A percentile compares a stretch with the other conserved stretches of the same genome.
phyloP scores from a whole-genome alignment of 1,284 basidiomycete species.

The Prillingera fragicola region DNA sequence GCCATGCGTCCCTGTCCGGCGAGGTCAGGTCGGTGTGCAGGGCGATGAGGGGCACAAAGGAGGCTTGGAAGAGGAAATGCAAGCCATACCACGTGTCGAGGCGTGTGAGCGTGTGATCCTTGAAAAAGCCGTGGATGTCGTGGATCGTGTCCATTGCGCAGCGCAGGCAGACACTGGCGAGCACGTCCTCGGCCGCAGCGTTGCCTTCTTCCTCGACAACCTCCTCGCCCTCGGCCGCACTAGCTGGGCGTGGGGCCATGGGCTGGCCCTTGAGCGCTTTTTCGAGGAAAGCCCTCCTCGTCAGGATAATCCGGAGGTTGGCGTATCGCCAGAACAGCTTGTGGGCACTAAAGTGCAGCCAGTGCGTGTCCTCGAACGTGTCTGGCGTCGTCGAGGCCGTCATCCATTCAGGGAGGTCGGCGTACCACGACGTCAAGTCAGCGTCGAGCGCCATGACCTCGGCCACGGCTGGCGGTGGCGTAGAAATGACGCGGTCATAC shows the following conservation, averaged over 20 bases:
- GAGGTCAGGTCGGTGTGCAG: conserved; percentile 18
- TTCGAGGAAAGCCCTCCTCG: conserved; percentile 20
- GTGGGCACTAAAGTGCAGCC: conserved; percentile 21
- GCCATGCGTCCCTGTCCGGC: conserved; percentile 6
- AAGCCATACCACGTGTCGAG: conserved; percentile 26
- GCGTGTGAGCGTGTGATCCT: conserved; percentile 6
- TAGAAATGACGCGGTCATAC: conserved; percentile 19
- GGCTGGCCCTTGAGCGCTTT: conserved; percentile 14
- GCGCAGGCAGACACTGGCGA: conserved; percentile 13
- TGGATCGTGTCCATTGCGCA: conserved; percentile 19
- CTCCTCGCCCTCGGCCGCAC: not conserved
- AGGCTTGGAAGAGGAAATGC: conserved; percentile 29
- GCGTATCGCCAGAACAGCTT: conserved; percentile 27
- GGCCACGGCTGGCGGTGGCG: conserved; percentile 11
- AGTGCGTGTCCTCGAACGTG: conserved; percentile 14
- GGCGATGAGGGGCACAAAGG: conserved; percentile 24
- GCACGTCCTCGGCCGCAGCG: conserved; percentile 11
- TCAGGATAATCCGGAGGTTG: conserved; percentile 25
- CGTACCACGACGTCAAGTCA: conserved; percentile 13
- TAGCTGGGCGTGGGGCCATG: no score
- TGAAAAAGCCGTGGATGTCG: conserved; percentile 21
- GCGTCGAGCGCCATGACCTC: conserved; percentile 19
- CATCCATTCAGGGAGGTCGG: conserved; percentile 15
- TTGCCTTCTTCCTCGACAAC: no score
- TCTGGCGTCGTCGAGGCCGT: conserved; percentile 1